A percentile compares a stretch with the other conserved stretches of the same genome.
Conservation (phyloP, 352 stramenopile species). For the Ophiocytium majus region DNA sequence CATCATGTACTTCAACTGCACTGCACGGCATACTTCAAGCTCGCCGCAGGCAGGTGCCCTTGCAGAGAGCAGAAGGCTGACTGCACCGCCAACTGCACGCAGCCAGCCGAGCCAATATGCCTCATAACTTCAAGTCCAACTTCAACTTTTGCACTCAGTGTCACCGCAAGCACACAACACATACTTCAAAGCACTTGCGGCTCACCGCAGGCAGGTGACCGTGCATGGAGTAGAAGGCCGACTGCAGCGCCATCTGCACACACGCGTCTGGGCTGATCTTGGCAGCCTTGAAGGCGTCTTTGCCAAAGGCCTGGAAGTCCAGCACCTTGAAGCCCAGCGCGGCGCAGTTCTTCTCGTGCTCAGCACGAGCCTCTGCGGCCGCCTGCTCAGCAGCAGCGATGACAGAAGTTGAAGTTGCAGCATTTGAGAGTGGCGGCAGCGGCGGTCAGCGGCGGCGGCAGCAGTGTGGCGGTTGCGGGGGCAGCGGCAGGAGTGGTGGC, state of each 20-base stretch:
- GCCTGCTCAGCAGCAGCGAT: not conserved
- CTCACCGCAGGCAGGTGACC: slow-evolving; percentile 66
- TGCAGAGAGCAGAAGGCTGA: slow-evolving; percentile 77
- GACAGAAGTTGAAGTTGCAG: too few species aligned
- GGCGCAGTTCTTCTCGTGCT: not conserved
- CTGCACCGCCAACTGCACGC: slow-evolving; percentile 84
- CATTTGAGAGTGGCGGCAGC: too few species aligned
- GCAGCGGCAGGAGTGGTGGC: too few species aligned
- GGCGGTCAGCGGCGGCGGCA: too few species aligned
- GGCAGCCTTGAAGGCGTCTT: slow-evolving; percentile 81
- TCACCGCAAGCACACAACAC: too few species aligned
- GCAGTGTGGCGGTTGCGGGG: too few species aligned
- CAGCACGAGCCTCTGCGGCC: not conserved
- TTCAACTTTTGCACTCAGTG: too few species aligned
- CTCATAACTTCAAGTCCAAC: too few species aligned
- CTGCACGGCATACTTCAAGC: too few species aligned
- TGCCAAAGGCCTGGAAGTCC: slow-evolving; percentile 78
- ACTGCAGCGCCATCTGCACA: slow-evolving; percentile 83
- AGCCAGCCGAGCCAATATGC: slow-evolving; percentile 80
- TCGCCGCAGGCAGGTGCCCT: slow-evolving; percentile 66
- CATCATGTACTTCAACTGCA: too few species aligned
- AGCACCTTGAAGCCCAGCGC: slow-evolving; percentile 55
- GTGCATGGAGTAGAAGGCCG: slow-evolving; percentile 76
- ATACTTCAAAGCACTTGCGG: too few species aligned
- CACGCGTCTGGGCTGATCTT: slow-evolving; percentile 81